Conservation (phyloP, 2,329 filamentous ascomycete species). For the Zymoseptoria pseudotritici region DNA sequence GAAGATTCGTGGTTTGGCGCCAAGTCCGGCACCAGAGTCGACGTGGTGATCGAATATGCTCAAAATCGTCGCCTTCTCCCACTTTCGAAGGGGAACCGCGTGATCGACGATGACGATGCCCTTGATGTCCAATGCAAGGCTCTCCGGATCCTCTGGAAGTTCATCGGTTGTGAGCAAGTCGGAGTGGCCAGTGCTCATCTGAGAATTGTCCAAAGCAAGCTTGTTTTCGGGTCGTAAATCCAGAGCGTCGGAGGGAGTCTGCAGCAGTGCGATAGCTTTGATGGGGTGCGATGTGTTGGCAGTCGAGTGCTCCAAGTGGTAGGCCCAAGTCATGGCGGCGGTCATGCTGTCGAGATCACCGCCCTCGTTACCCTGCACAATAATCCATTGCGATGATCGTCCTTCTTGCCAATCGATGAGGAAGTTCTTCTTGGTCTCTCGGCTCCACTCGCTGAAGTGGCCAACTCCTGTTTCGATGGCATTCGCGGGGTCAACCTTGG, state of each 20-base stretch:
- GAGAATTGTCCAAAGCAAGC: conserved; percentile 37
- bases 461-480: conserved; percentile 39
- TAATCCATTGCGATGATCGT: conserved; percentile 36
- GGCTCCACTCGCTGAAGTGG: conserved; percentile 45
- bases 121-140: conserved; percentile 35
- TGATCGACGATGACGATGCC: conserved; percentile 44
- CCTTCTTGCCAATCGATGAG: conserved; percentile 42
- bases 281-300: conserved; percentile 36
- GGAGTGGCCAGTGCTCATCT: conserved; percentile 41
- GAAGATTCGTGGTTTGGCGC: conserved; percentile 39
- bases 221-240: conserved; percentile 44
- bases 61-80: conserved; percentile 37
- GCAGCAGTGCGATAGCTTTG: conserved; percentile 42
- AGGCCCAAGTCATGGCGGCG: conserved; percentile 42
- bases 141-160: conserved; percentile 41
- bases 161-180: conserved; percentile 43
- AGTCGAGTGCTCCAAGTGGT: conserved; percentile 40
- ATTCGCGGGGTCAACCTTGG: conserved; percentile 7
- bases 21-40: conserved; percentile 35
- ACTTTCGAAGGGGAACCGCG: conserved; percentile 36
- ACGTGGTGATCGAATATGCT: conserved; percentile 43
- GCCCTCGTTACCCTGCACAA: conserved; percentile 42
- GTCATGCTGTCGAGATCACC: conserved; percentile 41
- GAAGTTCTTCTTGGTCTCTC: conserved; percentile 40
- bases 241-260: conserved; percentile 40